Evolutionary conservation across 805 yeast genomes (phyloP).

Genomic region (Phaffomyces antillensis): DNA sequence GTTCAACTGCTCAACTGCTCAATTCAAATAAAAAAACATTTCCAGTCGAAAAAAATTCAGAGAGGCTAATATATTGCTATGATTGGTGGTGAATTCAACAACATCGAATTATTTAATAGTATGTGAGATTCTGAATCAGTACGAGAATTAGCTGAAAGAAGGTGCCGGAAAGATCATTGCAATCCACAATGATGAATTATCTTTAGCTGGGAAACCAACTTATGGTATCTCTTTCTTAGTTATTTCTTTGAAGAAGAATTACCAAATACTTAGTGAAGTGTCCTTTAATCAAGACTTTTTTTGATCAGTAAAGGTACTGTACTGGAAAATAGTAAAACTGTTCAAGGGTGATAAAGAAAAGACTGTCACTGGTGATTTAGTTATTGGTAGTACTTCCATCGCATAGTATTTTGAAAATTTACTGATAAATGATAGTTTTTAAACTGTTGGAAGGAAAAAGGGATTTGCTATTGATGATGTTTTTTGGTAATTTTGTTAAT

Average conservation of each 20-base stretch:
- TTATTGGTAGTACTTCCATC: constrained; percentile 8
- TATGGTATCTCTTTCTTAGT: constrained; percentile 7
- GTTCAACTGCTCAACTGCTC: constrained; percentile 7
- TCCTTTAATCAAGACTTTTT: constrained; percentile 7
- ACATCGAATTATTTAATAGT: constrained; percentile 25
- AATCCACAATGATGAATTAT: constrained; percentile 10
- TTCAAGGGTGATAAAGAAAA: constrained; percentile 7
- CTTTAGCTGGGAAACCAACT: constrained; percentile 10
- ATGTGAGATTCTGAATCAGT: constrained; percentile 26
- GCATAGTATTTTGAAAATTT: neutral
- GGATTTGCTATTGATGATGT: constrained; percentile 31
- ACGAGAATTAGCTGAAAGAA: constrained; percentile 8
- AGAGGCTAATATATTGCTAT: constrained; percentile 22
- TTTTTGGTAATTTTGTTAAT: too few species aligned
- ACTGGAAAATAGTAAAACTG: constrained; percentile 1
- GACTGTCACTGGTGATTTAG: constrained; percentile 7
- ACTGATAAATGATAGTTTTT: constrained; percentile 6
- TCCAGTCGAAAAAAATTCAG: constrained; percentile 14
- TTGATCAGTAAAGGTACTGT: constrained; percentile 4
- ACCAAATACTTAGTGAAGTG: constrained; percentile 6
- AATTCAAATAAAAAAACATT: constrained; percentile 12
- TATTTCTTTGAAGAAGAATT: constrained; percentile 5
- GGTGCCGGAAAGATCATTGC: constrained; percentile 13
- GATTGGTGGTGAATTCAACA: constrained; percentile 29
- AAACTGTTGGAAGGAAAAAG: constrained; percentile 2